phyloP scores from a whole-genome alignment of 2,329 filamentous ascomycete species.

The Anisogramma anomala region DNA sequence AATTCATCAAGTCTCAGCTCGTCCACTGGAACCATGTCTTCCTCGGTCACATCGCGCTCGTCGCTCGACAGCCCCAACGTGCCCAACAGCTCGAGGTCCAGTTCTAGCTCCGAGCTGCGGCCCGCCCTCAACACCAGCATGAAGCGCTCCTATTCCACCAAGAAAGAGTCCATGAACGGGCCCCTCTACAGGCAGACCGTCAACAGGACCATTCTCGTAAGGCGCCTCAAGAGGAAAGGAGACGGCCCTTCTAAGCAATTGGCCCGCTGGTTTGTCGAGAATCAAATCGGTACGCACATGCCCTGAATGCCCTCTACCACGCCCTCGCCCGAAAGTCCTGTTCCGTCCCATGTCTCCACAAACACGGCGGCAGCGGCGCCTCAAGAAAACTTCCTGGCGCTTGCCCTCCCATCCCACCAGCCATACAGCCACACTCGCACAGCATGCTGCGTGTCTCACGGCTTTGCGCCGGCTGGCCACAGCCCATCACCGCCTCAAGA shows the following conservation, averaged over 20 bases:
- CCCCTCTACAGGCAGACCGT: slow-evolving; percentile 47
- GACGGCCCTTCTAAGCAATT: slow-evolving; percentile 50
- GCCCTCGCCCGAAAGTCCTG: background rate
- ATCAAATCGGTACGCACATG: slow-evolving; percentile 60
- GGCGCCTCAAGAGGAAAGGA: slow-evolving; percentile 49
- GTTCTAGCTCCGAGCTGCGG: slow-evolving; percentile 9
- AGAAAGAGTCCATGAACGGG: slow-evolving; percentile 38
- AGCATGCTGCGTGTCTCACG: slow-evolving; percentile 6
- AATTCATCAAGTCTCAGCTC: slow-evolving; percentile 1
- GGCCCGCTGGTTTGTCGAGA: slow-evolving; percentile 60
- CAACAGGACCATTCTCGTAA: slow-evolving; percentile 41
- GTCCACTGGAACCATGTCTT: slow-evolving; percentile 8
- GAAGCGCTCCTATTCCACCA: slow-evolving; percentile 22
- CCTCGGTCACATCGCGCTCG: slow-evolving; percentile 1
- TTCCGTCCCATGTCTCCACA: background rate
- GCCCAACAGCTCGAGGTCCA: slow-evolving; percentile 3
- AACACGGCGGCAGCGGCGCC: background rate
- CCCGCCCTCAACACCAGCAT: slow-evolving; percentile 3
- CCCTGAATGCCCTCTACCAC: background rate
- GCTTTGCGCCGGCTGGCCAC: background rate
- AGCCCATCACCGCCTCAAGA: background rate
- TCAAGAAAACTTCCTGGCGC: background rate
- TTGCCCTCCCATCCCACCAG: slow-evolving; percentile 1
- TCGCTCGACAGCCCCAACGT: slow-evolving; percentile 5
- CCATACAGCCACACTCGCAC: slow-evolving; percentile 1